These are phyloP conservation scores for Nannochloris sp. DNA, from an alignment of 139 green algal genomes.

Conservation along the genomic window DNA sequence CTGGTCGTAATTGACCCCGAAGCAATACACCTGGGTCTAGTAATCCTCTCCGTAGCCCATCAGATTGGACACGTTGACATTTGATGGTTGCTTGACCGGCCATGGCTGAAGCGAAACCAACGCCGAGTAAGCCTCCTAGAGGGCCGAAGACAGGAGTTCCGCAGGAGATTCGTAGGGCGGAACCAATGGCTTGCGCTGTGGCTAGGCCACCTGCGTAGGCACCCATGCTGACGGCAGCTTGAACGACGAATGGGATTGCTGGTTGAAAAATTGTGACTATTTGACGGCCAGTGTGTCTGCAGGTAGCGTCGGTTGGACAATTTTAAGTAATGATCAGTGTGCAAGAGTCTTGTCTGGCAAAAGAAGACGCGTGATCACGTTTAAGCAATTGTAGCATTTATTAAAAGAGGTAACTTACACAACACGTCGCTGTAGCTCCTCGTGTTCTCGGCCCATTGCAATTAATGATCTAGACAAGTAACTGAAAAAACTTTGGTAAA, in stretches of 20 bases:
- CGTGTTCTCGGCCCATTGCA: no score
- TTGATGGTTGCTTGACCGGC: slow-evolving; percentile 41
- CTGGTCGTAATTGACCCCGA: slow-evolving; percentile 5
- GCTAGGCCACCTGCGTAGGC: slow-evolving; percentile 26
- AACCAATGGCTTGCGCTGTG: slow-evolving; percentile 23
- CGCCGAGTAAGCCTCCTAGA: slow-evolving; percentile 38
- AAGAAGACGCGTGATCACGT: no score
- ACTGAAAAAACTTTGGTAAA: no score
- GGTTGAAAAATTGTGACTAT: slow-evolving; percentile 9
- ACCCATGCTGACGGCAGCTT: slow-evolving; percentile 16
- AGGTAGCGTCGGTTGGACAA: no score
- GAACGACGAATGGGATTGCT: slow-evolving; percentile 16
- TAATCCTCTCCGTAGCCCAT: not conserved
- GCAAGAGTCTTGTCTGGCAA: no score
- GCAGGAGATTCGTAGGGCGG: slow-evolving; percentile 53
- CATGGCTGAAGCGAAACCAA: slow-evolving; percentile 47
- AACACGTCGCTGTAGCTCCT: no score
- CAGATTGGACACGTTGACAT: not conserved
- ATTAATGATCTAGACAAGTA: no score
- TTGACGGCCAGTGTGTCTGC: no score
- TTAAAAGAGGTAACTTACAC: no score
- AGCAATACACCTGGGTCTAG: not conserved
- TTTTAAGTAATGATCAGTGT: no score
- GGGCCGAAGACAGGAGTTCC: slow-evolving; percentile 47
- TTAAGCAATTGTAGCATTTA: no score